A percentile compares a stretch with the other conserved stretches of the same genome.
Conservation (phyloP, 2,329 filamentous ascomycete species). For the Rhytidhysteron rufulum region DNA sequence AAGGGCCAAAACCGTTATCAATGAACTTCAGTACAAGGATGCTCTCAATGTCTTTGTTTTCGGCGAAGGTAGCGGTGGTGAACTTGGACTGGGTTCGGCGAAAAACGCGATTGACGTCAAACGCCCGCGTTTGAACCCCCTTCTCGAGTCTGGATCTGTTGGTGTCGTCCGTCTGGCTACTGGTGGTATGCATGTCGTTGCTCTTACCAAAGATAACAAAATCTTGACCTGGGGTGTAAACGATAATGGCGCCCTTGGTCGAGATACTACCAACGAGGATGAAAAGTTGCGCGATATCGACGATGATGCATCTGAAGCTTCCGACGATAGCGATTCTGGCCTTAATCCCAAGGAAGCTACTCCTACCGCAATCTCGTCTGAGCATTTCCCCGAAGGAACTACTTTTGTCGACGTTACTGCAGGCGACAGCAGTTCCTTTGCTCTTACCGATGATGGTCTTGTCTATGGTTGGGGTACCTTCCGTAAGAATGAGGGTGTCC, state of each 20-base stretch:
- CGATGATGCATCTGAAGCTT: constrained; percentile 49
- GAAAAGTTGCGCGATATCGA: constrained; percentile 56
- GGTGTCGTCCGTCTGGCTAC: constrained; percentile 72
- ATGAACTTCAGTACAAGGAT: constrained; percentile 57
- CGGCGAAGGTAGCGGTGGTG: constrained; percentile 74
- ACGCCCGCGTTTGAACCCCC: constrained; percentile 66
- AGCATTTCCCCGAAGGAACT: constrained; percentile 58
- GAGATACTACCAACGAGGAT: constrained; percentile 63
- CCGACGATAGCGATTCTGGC: constrained; percentile 55
- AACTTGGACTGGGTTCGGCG: constrained; percentile 71
- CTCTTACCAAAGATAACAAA: constrained; percentile 74
- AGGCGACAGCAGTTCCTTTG: constrained; percentile 72
- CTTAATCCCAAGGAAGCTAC: constrained; percentile 71
- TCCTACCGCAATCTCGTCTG: constrained; percentile 54
- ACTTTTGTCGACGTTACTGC: constrained; percentile 66
- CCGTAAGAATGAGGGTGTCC: constrained; percentile 64
- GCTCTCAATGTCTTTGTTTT: constrained; percentile 74
- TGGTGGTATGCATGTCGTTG: constrained; percentile 78
- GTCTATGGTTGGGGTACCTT: constrained; percentile 87
- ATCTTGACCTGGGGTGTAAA: constrained; percentile 87
- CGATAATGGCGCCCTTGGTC: constrained; percentile 75
- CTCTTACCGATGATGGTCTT: constrained; percentile 67
- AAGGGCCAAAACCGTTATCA: constrained; percentile 49
- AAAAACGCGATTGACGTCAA: constrained; percentile 68
- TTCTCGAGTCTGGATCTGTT: constrained; percentile 53